These are phyloP conservation scores for Nakazawaea ishiwadae DNA, from an alignment of 805 yeast genomes.

Conservation along the genomic window DNA sequence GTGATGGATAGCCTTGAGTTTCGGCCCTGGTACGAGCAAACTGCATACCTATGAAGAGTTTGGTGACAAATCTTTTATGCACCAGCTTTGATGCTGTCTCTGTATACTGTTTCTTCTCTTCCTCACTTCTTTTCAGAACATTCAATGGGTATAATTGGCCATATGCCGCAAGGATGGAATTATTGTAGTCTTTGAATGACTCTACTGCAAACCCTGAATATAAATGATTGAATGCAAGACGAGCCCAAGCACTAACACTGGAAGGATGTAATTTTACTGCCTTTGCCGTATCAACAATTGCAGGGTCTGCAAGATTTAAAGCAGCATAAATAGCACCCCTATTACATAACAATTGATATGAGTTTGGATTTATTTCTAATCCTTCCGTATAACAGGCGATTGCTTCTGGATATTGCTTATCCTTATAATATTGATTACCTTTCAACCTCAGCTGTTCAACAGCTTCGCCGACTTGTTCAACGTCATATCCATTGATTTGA, in stretches of 20 bases:
- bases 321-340: constrained; percentile 36
- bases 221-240: constrained; percentile 31
- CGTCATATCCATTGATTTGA: not conserved
- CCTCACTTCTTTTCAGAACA: not conserved
- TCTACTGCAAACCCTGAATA: constrained; percentile 31
- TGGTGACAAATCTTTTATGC: constrained; percentile 18
- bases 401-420: constrained; percentile 27
- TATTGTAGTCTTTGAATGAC: constrained; percentile 31
- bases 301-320: constrained; percentile 28
- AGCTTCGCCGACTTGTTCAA: not conserved
- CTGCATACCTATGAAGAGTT: constrained; percentile 22
- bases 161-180: constrained; percentile 22
- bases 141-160: constrained; percentile 5
- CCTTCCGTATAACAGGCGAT: constrained; percentile 33
- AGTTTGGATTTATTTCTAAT: constrained; percentile 25
- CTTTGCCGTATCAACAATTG: constrained; percentile 29
- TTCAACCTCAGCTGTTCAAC: constrained; percentile 16
- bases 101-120: constrained; percentile 8
- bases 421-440: constrained; percentile 25
- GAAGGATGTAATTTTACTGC: constrained; percentile 28
- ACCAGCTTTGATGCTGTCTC: constrained; percentile 17
- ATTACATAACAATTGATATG: constrained; percentile 30
- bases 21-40: constrained; percentile 25
- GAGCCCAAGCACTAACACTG: constrained; percentile 33
- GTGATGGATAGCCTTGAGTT: constrained; percentile 27